phyloP scores from a whole-genome alignment of 228 moss, liverwort and hornwort genomes.

The Sphagnum fallax region DNA sequence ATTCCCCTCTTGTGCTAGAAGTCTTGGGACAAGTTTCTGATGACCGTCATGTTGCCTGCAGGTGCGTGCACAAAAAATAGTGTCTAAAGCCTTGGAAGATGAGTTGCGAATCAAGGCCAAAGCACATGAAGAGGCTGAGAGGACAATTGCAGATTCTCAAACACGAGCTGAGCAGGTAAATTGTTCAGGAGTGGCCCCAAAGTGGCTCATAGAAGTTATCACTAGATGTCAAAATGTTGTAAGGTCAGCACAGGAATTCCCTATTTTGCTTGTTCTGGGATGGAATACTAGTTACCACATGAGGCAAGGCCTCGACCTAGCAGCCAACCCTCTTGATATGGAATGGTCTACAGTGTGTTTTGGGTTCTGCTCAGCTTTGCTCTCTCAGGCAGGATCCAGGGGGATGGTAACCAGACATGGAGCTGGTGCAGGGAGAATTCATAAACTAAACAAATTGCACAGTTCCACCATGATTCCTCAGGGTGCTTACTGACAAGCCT shows the following conservation, averaged over 20 bases:
- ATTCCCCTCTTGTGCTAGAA: too few species aligned
- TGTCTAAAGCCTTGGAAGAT: constrained; percentile 1
- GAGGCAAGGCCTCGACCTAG: too few species aligned
- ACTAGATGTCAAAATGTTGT: too few species aligned
- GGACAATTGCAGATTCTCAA: constrained; percentile 2
- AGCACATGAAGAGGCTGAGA: constrained; percentile 7
- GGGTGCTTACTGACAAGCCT: background rate
- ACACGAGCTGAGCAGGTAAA: constrained; percentile 6
- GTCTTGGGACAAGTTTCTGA: too few species aligned
- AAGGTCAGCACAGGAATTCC: too few species aligned
- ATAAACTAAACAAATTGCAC: background rate
- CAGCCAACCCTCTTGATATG: too few species aligned
- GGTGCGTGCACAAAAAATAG: constrained; percentile 5
- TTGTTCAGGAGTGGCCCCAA: background rate
- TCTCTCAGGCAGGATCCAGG: too few species aligned
- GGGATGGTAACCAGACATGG: too few species aligned
- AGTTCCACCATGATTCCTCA: background rate
- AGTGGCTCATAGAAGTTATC: background rate
- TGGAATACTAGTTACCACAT: too few species aligned
- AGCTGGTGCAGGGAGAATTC: background rate
- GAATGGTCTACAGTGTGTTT: too few species aligned
- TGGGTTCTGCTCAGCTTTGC: too few species aligned
- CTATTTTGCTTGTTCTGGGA: too few species aligned
- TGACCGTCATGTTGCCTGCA: background rate
- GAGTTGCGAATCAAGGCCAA: constrained; percentile 3